These are phyloP conservation scores for Silene conica DNA, from an alignment of 148 eudicot genomes.

Conservation along the genomic window DNA sequence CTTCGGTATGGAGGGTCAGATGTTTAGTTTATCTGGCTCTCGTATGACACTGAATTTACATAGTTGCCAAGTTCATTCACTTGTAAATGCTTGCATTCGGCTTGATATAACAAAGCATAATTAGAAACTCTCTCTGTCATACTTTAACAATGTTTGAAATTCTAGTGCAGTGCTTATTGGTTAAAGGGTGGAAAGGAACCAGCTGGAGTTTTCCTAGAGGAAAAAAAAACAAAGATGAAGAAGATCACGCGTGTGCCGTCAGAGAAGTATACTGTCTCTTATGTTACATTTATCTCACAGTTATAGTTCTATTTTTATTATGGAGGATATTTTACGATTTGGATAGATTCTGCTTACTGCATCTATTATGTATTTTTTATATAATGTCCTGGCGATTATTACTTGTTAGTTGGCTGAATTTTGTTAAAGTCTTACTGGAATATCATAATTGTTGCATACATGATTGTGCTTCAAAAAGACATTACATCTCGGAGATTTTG, in stretches of 20 bases:
- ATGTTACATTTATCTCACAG: not conserved
- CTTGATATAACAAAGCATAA: not conserved
- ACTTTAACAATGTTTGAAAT: not conserved
- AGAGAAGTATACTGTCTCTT: conserved; percentile 60
- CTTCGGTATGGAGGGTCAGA: not conserved
- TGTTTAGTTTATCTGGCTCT: not conserved
- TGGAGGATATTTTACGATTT: not conserved
- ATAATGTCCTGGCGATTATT: not conserved
- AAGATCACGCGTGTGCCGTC: conserved; percentile 92
- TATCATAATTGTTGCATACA: not conserved
- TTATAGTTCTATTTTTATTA: not conserved
- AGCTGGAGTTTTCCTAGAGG: conserved; percentile 99
- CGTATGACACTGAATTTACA: not conserved
- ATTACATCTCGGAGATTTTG: not conserved
- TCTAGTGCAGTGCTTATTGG: conserved; percentile 79
- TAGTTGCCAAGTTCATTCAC: not conserved
- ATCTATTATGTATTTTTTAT: no score
- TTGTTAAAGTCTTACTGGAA: not conserved
- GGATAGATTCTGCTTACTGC: no score
- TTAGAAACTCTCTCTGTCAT: not conserved
- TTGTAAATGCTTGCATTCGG: conserved; percentile 2
- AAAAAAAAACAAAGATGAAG: conserved; percentile 96
- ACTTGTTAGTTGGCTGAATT: conserved; percentile 2
- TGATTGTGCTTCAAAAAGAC: not conserved
- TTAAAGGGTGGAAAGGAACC: conserved; percentile 98